These are phyloP conservation scores for Colletotrichum graminicola DNA, from an alignment of 2,329 filamentous ascomycete species.

Conservation along the genomic window DNA sequence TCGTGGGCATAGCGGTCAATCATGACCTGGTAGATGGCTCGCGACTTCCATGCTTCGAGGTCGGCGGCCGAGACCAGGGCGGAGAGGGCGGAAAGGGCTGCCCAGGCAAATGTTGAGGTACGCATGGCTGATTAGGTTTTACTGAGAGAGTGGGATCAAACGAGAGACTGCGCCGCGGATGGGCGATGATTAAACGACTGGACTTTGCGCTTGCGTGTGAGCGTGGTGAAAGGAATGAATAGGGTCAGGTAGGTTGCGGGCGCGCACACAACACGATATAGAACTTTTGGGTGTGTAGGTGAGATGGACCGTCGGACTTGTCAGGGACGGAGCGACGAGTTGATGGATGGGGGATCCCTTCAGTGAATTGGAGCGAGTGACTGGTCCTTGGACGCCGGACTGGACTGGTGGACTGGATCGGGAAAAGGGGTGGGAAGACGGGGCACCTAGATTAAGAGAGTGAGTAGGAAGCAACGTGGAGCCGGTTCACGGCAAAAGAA, in stretches of 20 bases:
- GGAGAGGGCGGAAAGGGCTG: slow-evolving; percentile 33
- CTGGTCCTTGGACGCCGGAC: slow-evolving; percentile 2
- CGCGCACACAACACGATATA: slow-evolving; percentile 30
- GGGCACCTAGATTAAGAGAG: slow-evolving; percentile 41
- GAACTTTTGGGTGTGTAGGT: slow-evolving; percentile 21
- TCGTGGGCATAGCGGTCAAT: slow-evolving; percentile 58
- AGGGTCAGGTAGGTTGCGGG: slow-evolving; percentile 21
- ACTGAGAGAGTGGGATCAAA: slow-evolving; percentile 16
- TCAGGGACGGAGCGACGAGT: slow-evolving; percentile 26
- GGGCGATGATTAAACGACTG: slow-evolving; percentile 30
- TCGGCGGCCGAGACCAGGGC: slow-evolving; percentile 31
- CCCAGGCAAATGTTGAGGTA: slow-evolving; percentile 36
- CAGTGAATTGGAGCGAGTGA: slow-evolving; percentile 25
- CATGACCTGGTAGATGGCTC: slow-evolving; percentile 61
- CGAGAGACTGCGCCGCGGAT: slow-evolving; percentile 35
- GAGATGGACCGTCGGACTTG: slow-evolving; percentile 10
- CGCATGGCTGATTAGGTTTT: slow-evolving; percentile 20
- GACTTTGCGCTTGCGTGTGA: slow-evolving; percentile 21
- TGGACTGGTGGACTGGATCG: background rate
- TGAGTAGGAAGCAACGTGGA: slow-evolving; percentile 10
- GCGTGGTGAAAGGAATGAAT: slow-evolving; percentile 34
- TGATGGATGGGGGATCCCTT: slow-evolving; percentile 33
- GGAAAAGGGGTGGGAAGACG: slow-evolving; percentile 36
- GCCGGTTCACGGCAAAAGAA: slow-evolving; percentile 10
- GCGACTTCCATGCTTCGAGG: slow-evolving; percentile 42